Evolutionary conservation across 225 moss, liverwort and hornwort genomes (phyloP).

Genomic region (Pseudoscleropodium purum): DNA sequence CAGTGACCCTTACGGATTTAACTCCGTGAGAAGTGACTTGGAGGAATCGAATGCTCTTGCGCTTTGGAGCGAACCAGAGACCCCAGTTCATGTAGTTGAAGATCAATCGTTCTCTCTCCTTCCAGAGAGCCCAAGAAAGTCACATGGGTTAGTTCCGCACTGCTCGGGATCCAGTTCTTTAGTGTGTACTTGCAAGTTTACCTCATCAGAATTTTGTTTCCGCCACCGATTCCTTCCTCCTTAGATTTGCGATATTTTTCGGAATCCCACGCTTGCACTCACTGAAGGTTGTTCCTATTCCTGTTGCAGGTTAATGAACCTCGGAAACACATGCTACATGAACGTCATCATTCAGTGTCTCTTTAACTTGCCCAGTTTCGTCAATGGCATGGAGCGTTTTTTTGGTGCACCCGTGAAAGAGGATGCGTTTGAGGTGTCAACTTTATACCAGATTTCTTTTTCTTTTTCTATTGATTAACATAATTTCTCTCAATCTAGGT

Average conservation of each 20-base stretch:
- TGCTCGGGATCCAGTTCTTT: neutral
- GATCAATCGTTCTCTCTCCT: neutral
- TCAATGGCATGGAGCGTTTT: conserved; percentile 29
- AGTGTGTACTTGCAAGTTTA: neutral
- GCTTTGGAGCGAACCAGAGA: conserved; percentile 8
- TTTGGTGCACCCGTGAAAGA: conserved; percentile 1
- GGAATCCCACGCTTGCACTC: neutral
- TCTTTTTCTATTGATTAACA: neutral
- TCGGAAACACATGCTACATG: conserved; percentile 62
- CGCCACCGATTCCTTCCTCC: neutral
- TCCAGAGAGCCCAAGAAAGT: conserved; percentile 18
- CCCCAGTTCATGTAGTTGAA: conserved; percentile 12
- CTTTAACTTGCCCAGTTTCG: conserved; percentile 22
- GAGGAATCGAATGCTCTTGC: conserved; percentile 3
- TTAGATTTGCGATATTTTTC: neutral
- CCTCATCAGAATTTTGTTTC: neutral
- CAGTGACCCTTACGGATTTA: conserved; percentile 22
- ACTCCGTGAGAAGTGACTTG: neutral
- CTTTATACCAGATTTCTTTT: neutral
- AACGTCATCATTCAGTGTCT: conserved; percentile 46
- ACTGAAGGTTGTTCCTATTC: neutral
- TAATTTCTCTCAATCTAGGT: neutral
- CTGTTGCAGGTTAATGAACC: conserved; percentile 37
- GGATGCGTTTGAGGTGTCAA: conserved; percentile 8
- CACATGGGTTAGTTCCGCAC: conserved; percentile 23